Percentiles rank a stretch among this genome's conserved stretches.
Evolutionary conservation across 371 early-diverging fungal species (phyloP).

Genomic region (Mortierella sp.): DNA sequence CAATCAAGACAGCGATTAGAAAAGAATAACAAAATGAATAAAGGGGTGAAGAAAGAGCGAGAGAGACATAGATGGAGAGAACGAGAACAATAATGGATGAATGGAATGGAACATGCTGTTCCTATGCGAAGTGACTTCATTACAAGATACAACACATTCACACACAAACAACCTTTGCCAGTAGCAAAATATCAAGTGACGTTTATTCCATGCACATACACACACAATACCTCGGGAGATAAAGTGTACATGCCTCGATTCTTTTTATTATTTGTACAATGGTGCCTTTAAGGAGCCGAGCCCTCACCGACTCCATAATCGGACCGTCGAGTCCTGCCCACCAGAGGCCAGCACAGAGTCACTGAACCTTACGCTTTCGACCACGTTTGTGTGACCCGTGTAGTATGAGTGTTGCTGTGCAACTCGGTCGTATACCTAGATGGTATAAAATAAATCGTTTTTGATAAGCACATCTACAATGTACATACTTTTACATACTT

Average conservation of each 20-base stretch:
- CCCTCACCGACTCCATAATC: slow-evolving; percentile 64
- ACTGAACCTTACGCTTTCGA: slow-evolving; percentile 64
- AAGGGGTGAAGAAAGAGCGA: too few species aligned
- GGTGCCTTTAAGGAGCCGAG: neutral
- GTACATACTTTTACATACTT: neutral
- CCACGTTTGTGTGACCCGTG: slow-evolving; percentile 62
- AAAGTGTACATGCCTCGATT: too few species aligned
- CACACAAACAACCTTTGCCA: too few species aligned
- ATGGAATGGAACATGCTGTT: too few species aligned
- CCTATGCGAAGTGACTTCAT: too few species aligned
- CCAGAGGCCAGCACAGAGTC: slow-evolving; percentile 67
- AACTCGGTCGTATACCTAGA: slow-evolving; percentile 73
- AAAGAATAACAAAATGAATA: too few species aligned
- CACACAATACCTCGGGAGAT: too few species aligned
- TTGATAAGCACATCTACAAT: neutral
- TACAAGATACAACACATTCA: too few species aligned
- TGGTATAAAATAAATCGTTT: neutral
- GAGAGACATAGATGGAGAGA: neutral
- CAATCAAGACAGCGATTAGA: neutral
- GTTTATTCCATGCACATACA: too few species aligned
- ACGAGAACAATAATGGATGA: neutral
- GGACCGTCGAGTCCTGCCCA: slow-evolving; percentile 68
- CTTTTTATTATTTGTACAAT: slow-evolving; percentile 7
- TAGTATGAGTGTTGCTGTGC: slow-evolving; percentile 69
- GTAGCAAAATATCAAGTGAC: too few species aligned